Percentiles rank a stretch among this genome's conserved stretches.
Evolutionary conservation across 345 rosid species (phyloP).

Genomic region (Cochlearia excelsa): DNA sequence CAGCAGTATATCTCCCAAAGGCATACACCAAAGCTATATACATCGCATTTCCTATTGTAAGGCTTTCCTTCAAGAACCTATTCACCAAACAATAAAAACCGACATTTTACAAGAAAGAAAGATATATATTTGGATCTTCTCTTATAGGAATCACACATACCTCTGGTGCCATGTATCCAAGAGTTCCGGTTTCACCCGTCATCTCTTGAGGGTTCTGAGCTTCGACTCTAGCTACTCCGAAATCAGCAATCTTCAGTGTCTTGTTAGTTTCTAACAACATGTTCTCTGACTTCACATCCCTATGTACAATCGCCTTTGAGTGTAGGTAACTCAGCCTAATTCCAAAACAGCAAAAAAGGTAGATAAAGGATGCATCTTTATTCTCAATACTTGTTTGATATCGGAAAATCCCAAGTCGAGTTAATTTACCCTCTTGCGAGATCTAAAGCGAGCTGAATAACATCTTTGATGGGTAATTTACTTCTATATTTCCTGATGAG

Average conservation of each 20-base stretch:
- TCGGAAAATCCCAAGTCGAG: too few species aligned
- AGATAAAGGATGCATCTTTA: background rate
- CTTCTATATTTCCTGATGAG: conserved; percentile 59
- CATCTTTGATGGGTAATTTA: conserved; percentile 65
- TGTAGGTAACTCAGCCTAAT: conserved; percentile 76
- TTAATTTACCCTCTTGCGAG: conserved; percentile 66
- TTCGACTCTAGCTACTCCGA: conserved; percentile 85
- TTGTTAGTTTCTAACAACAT: conserved; percentile 64
- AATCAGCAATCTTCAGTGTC: conserved; percentile 75
- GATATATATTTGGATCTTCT: too few species aligned
- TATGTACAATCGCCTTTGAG: conserved; percentile 68
- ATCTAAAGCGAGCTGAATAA: conserved; percentile 69
- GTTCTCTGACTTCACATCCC: conserved; percentile 80
- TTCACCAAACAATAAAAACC: background rate
- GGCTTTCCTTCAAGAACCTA: conserved; percentile 86
- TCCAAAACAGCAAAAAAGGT: background rate
- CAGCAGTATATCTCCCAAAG: conserved; percentile 89
- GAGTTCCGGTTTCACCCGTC: conserved; percentile 91
- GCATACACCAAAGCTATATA: conserved; percentile 83
- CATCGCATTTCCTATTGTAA: conserved; percentile 78
- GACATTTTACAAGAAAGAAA: background rate
- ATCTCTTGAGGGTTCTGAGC: conserved; percentile 87
- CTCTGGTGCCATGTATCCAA: conserved; percentile 91
- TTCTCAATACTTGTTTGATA: too few species aligned
- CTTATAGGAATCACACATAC: conserved; percentile 29